Base-by-base conservation (phyloP, 345 rosid species). In the Eucalyptus paniculata region DNA sequence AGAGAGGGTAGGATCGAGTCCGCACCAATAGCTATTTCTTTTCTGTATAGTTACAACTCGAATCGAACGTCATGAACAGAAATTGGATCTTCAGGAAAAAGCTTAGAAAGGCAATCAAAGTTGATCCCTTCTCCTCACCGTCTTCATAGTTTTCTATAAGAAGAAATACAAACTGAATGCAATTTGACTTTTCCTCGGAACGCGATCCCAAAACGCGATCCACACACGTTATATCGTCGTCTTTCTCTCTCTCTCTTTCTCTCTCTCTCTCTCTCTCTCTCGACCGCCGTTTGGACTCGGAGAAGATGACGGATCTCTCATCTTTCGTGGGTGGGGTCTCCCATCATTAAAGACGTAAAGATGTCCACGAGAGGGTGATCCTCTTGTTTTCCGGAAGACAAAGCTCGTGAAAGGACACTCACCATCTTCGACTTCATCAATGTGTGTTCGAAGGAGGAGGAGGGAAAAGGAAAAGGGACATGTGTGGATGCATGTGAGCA, bases 401-500 rank as follows among this genome's bases (percentile, higher is more conserved):
- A 4, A 49, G 90, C 93, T 93, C 92, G 95, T 91, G 94, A 92
- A 69, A 65, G 91, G 23, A 44, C 89, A 18, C 69, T 34, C 28
- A 30, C 86, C 53, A 24, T 86, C 87, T 87, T 88, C 82, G 62
- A 77, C 83, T 77, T 77, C 83, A 77, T 77, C 47, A 40, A 40
- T 37, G 16, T 8, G 44, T 7, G 44, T 18, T 21, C 42, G 83
- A 19, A 21, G 47, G 83, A 37, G 47, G 47, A 17, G 44, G 13
- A 60, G 82, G 86, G 86, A 21, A 44, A 47, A 40, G 62, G 62
- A 49, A 51, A n/a, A 47, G 42, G 72, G 83, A 54, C 45, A 19
- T 89, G 49, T 40, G 51, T 24, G 87, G 67, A 62, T 77, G 92
- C 97, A 95, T 95, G 96, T 95, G 95, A 94, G 37, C 91, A 80